Base-by-base conservation (phyloP, 495 filamentous ascomycete species). In the Aspergillus sclerotiicarbonarius region DNA sequence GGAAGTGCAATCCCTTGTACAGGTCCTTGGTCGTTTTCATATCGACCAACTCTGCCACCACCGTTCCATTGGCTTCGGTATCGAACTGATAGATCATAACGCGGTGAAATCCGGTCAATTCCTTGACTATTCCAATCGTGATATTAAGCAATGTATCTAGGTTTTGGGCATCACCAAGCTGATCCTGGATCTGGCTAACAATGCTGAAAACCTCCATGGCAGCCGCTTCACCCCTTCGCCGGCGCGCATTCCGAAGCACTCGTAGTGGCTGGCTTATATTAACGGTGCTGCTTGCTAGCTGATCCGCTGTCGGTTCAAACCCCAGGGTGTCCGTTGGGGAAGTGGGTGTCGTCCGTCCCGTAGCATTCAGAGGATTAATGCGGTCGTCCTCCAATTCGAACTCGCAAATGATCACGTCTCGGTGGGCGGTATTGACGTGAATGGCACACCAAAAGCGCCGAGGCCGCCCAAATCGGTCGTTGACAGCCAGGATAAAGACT, bases 61-160 rank as follows among this genome's bases (percentile, higher is more conserved):
- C 91, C 45, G 84, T 83, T 0, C 91, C 92, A 67, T 96, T 96
- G 76, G 86, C 93, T 3, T 77, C 68, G 44, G 83, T 78, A 67
- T 98, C 92, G 60, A 96, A 98, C 64, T 95, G 91, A 70, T 96
- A 96, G 15, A 98, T 82, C 87, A 96, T 89, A 9, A 96, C 89
- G 2, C 92, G 89, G 63, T 96, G 91, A 62, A 97, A 98, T 0
- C 92, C 92, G 0, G 91, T 96, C 30, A 98, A 69, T 59, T 96
- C 92, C 65, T 95, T 76, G 1, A 74, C 75, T 8, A 76, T 54
- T 1, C 75, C 72, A 0, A 71, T 61, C 0, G 73, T 69, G 0
- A 63, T 74, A 25, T 76, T 73, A 15, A 78, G 54, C 1, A 78
- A 60, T 87, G 92, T 61, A 88, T 96, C 72, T 6, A 76, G 37